phyloP scores from a whole-genome alignment of 345 rosid genomes.

The Anastatica hierochuntica region DNA sequence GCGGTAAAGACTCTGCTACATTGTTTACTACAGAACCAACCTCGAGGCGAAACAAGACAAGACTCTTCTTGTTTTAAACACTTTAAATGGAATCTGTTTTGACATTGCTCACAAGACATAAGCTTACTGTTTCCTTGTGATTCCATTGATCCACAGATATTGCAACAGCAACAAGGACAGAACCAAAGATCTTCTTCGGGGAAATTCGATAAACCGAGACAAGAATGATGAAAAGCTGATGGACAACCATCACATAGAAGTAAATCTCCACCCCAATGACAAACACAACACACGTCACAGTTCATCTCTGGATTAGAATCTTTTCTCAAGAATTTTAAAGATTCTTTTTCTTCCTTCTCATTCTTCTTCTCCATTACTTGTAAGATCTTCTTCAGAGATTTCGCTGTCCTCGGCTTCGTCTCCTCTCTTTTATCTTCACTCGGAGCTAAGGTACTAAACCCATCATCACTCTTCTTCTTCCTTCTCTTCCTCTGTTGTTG shows the following conservation, averaged over 20 bases:
- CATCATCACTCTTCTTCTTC: slow-evolving; percentile 19
- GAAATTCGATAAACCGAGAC: slow-evolving; percentile 40
- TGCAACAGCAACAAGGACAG: slow-evolving; percentile 70
- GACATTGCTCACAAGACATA: slow-evolving; percentile 48
- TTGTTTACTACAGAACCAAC: slow-evolving; percentile 48
- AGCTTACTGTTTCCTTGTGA: background rate
- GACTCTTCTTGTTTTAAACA: slow-evolving; percentile 31
- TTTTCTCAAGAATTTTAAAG: background rate
- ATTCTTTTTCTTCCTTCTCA: background rate
- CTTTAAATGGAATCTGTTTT: slow-evolving; percentile 38
- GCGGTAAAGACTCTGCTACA: slow-evolving; percentile 29
- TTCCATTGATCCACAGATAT: slow-evolving; percentile 31
- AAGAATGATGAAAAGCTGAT: slow-evolving; percentile 34
- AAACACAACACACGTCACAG: slow-evolving; percentile 29
- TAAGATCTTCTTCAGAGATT: background rate
- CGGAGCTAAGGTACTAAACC: background rate
- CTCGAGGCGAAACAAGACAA: background rate
- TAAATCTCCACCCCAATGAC: slow-evolving; percentile 46
- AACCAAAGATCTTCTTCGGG: slow-evolving; percentile 62
- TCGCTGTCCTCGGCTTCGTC: slow-evolving; percentile 31
- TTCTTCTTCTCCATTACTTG: slow-evolving; percentile 1
- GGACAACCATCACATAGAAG: slow-evolving; percentile 54
- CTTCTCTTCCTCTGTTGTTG: slow-evolving; percentile 7
- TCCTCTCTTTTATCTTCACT: slow-evolving; percentile 22
- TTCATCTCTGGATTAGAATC: background rate